Evolutionary conservation across 2,329 filamentous ascomycete genomes (phyloP).

Genomic region (Neonectria faginata): DNA sequence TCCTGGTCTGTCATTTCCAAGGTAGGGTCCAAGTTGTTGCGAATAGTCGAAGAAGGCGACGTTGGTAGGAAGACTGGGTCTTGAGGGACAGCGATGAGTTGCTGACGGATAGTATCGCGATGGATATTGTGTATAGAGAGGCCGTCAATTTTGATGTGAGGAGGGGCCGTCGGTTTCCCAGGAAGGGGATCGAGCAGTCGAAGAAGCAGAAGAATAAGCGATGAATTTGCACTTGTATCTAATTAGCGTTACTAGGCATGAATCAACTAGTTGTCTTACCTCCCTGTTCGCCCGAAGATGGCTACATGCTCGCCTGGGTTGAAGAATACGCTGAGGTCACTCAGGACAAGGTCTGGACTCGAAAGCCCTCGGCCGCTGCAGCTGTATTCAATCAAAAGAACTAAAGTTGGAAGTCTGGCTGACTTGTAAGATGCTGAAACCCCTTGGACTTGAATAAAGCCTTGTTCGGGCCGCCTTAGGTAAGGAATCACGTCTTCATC

Average conservation of each 20-base stretch:
- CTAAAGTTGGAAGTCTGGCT: not conserved
- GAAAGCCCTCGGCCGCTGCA: not conserved
- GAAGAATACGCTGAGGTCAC: constrained; percentile 12
- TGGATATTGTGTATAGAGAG: constrained; percentile 52
- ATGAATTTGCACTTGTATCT: constrained; percentile 55
- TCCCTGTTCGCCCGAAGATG: constrained; percentile 26
- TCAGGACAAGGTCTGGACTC: not conserved
- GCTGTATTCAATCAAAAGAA: not conserved
- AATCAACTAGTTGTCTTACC: not conserved
- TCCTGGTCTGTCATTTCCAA: constrained; percentile 43
- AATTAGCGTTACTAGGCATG: no score
- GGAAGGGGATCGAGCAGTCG: constrained; percentile 53
- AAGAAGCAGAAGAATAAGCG: constrained; percentile 53
- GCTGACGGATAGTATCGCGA: constrained; percentile 56
- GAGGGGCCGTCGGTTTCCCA: not conserved
- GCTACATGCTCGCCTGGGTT: constrained; percentile 16
- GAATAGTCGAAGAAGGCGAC: constrained; percentile 12
- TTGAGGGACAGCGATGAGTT: constrained; percentile 63
- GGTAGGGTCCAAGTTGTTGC: constrained; percentile 55
- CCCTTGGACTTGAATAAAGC: constrained; percentile 12
- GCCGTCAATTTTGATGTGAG: constrained; percentile 57
- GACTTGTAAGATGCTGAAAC: constrained; percentile 31
- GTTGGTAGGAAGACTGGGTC: constrained; percentile 60
- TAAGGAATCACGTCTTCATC: not conserved
- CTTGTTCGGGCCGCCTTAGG: constrained; percentile 20